These are phyloP conservation scores for Tilletia walkeri DNA, from an alignment of 1,284 basidiomycete species.

Conservation along the genomic window DNA sequence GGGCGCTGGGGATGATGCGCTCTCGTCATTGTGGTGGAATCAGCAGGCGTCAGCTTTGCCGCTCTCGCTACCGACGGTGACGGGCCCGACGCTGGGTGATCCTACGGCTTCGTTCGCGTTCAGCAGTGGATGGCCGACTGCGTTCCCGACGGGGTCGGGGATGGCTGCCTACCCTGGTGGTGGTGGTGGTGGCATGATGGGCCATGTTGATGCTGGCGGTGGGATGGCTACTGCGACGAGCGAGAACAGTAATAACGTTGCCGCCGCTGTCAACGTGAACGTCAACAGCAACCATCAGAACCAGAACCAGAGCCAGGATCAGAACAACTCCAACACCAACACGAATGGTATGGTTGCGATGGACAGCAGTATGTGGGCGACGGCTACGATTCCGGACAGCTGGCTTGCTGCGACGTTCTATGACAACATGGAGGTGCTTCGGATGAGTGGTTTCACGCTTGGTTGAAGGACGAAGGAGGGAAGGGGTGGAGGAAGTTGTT, in stretches of 20 bases:
- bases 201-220: too few relatives aligned
- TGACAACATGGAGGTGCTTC: constrained; percentile 14
- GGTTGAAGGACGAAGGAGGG: background rate
- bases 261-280: too few relatives aligned
- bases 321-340: background rate
- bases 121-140: too few relatives aligned
- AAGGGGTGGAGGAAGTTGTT: background rate
- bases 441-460: background rate
- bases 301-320: too few relatives aligned
- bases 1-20: background rate
- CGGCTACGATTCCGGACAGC: constrained; percentile 8
- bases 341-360: background rate
- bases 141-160: background rate
- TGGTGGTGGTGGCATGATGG: too few relatives aligned
- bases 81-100: background rate
- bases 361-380: background rate
- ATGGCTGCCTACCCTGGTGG: too few relatives aligned
- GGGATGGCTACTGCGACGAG: too few relatives aligned
- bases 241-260: too few relatives aligned
- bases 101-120: too few relatives aligned
- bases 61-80: background rate
- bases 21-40: constrained; percentile 15
- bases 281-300: too few relatives aligned
- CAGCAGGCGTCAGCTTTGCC: constrained; percentile 15
- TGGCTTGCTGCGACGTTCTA: constrained; percentile 14